Percentiles rank a stretch among this genome's conserved stretches.
Evolutionary conservation across 441 rosid genomes (phyloP).

Genomic region (Erysimum pusillum): DNA sequence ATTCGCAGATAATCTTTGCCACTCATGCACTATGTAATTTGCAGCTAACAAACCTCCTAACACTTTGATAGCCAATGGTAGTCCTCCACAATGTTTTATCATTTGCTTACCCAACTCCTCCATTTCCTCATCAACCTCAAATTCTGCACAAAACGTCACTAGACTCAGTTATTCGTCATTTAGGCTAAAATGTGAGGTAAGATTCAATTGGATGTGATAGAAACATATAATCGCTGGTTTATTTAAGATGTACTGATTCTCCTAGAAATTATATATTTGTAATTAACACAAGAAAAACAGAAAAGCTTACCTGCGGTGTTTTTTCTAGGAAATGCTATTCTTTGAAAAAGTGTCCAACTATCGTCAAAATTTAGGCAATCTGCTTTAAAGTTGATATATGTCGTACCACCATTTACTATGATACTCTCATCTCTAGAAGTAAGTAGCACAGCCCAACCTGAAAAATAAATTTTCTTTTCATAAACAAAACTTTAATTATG

Average conservation of each 20-base stretch:
- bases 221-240: too few relatives aligned
- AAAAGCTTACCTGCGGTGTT: too few relatives aligned
- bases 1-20: neutral
- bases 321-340: slow-evolving; percentile 19
- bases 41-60: slow-evolving; percentile 29
- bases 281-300: too few relatives aligned
- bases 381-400: slow-evolving; percentile 21
- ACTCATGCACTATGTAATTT: neutral
- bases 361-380: slow-evolving; percentile 3
- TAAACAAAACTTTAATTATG: neutral
- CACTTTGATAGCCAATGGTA: slow-evolving; percentile 39
- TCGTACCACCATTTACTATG: neutral
- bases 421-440: slow-evolving; percentile 40
- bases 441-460: slow-evolving; percentile 31
- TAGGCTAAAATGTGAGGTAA: too few relatives aligned
- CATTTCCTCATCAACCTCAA: neutral
- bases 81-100: slow-evolving; percentile 31
- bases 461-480: neutral
- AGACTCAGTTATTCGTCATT: neutral
- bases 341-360: slow-evolving; percentile 38
- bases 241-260: too few relatives aligned
- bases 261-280: neutral
- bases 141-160: neutral
- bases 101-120: slow-evolving; percentile 33
- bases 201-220: too few relatives aligned